Evolutionary conservation across 495 filamentous ascomycete species (phyloP).

Genomic region (Trichoderma orchidacearum): DNA sequence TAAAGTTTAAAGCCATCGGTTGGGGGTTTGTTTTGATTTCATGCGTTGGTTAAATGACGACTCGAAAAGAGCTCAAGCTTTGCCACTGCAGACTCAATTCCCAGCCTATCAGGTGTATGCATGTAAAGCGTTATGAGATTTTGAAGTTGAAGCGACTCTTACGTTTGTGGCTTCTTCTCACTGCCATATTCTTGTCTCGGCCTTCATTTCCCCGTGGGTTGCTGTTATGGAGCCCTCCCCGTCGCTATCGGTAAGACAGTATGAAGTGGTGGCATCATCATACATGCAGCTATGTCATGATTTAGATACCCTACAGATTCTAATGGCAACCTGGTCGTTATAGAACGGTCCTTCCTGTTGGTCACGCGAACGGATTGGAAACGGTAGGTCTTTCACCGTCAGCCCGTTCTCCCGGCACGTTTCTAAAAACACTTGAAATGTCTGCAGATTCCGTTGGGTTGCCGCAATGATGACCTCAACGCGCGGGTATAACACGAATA

Average conservation of each 20-base stretch:
- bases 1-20: background rate
- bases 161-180: no score
- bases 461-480: constrained; percentile 27
- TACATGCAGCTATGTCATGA: background rate
- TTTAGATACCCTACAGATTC: constrained; percentile 21
- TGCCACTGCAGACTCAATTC: no score
- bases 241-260: background rate
- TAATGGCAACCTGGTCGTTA: constrained; percentile 25
- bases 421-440: constrained; percentile 26
- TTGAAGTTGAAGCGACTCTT: no score
- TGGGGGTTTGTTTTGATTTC: no score
- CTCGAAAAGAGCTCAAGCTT: no score
- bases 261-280: background rate
- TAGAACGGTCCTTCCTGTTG: constrained; percentile 37
- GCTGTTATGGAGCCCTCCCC: no score
- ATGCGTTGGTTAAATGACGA: no score
- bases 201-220: no score
- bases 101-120: no score
- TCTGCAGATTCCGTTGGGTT: constrained; percentile 33
- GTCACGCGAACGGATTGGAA: constrained; percentile 14
- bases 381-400: constrained; percentile 17
- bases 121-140: no score
- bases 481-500: constrained; percentile 20
- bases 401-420: constrained; percentile 19
- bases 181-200: no score